A percentile compares a stretch with the other conserved stretches of the same genome.
Evolutionary conservation across 2,329 filamentous ascomycete genomes (phyloP).

Genomic region (Cercospora berteroae): DNA sequence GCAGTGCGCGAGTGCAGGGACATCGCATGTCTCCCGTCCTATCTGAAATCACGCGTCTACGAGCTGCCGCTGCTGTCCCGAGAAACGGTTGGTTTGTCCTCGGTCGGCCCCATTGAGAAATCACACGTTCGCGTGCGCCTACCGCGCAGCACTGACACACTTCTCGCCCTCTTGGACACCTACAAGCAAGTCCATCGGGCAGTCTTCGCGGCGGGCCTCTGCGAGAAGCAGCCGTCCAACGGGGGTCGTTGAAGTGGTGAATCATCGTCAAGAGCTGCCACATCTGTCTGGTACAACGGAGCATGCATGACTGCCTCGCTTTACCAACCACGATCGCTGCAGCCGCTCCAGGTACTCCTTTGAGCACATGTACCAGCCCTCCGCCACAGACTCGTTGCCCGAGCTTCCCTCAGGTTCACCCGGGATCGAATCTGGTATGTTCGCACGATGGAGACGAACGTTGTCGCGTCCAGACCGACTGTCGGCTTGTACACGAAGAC

Average conservation of each 20-base stretch:
- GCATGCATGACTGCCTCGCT: background rate
- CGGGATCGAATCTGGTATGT: constrained; percentile 7
- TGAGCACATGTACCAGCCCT: background rate
- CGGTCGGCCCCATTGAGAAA: background rate
- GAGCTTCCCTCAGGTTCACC: background rate
- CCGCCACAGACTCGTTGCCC: background rate
- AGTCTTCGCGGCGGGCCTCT: background rate
- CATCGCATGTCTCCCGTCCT: constrained; percentile 13
- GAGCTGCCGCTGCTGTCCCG: background rate
- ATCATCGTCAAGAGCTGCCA: background rate
- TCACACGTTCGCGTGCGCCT: background rate
- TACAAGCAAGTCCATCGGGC: background rate
- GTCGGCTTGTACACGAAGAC: constrained; percentile 78
- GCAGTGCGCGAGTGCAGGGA: constrained; percentile 1
- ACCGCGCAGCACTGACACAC: background rate
- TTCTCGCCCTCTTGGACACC: background rate
- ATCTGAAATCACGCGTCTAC: constrained; percentile 16
- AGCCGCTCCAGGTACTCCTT: background rate
- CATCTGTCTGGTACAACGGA: background rate
- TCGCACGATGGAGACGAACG: constrained; percentile 9
- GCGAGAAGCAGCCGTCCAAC: background rate
- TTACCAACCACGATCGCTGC: background rate
- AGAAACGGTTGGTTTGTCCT: background rate
- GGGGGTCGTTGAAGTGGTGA: background rate
- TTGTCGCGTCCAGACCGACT: background rate